These are phyloP conservation scores for Penicillium bialowiezense DNA, from an alignment of 495 filamentous ascomycete genomes.

Conservation along the genomic window DNA sequence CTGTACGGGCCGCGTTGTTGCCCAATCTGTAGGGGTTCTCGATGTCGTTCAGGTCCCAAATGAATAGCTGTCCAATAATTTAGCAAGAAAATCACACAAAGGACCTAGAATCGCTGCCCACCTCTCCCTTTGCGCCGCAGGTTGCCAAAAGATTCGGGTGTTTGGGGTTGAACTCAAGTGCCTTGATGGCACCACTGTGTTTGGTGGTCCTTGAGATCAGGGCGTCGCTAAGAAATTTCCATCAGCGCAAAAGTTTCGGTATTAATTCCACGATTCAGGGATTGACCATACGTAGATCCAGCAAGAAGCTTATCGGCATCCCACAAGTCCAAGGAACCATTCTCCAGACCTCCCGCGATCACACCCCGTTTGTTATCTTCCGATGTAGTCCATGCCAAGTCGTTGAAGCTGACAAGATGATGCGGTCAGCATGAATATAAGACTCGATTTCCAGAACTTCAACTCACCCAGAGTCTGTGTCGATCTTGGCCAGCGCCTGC, in stretches of 20 bases:
- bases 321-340: conserved; percentile 94
- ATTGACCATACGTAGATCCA: conserved; percentile 49
- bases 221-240: conserved; percentile 56
- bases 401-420: conserved; percentile 71
- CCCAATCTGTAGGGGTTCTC: conserved; percentile 85
- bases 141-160: conserved; percentile 89
- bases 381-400: conserved; percentile 88
- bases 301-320: conserved; percentile 81
- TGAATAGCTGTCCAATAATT: conserved; percentile 56
- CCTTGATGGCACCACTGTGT: conserved; percentile 89
- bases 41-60: conserved; percentile 89
- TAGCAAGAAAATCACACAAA: background rate
- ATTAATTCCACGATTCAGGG: conserved; percentile 10
- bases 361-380: conserved; percentile 76
- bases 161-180: conserved; percentile 96
- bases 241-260: conserved; percentile 16
- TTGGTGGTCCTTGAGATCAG: conserved; percentile 86
- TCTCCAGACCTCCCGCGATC: conserved; percentile 93
- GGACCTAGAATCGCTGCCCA: conserved; percentile 9
- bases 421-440: conserved; percentile 8
- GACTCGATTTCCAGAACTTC: background rate
- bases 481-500: conserved; percentile 77
- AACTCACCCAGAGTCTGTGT: conserved; percentile 82
- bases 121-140: conserved; percentile 88
- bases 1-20: conserved; percentile 78